Percentiles rank a stretch among this genome's conserved stretches.
phyloP scores from a whole-genome alignment of 2,329 filamentous ascomycete genomes.

The Phialophora verrucosa region DNA sequence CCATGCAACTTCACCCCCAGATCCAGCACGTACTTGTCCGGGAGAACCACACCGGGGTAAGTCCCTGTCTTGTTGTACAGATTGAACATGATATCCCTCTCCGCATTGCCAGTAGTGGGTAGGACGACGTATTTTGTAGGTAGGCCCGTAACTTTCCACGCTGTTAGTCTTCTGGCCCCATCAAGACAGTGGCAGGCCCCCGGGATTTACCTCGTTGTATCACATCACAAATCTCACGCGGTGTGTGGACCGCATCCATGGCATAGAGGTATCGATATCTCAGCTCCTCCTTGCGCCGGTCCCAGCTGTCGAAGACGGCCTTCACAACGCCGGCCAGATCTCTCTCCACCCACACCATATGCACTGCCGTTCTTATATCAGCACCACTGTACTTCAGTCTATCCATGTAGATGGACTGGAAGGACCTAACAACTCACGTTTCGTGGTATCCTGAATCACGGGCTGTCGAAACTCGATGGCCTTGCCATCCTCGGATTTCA shows the following conservation, averaged over 20 bases:
- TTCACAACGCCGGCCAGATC: constrained; percentile 34
- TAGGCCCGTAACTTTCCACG: constrained; percentile 34
- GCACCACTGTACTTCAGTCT: background rate
- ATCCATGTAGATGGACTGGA: background rate
- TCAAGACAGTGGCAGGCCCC: background rate
- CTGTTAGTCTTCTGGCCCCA: background rate
- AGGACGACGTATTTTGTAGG: constrained; percentile 32
- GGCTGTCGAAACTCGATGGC: constrained; percentile 32
- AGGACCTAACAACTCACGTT: constrained; percentile 8
- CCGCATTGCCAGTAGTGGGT: constrained; percentile 37
- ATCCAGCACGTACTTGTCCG: constrained; percentile 35
- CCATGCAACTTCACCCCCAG: constrained; percentile 38
- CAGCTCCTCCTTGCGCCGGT: constrained; percentile 30
- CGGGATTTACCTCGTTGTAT: constrained; percentile 22
- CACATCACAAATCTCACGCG: constrained; percentile 21
- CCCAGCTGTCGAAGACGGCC: constrained; percentile 38
- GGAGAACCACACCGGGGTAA: constrained; percentile 34
- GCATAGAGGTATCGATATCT: constrained; percentile 27
- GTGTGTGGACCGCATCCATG: constrained; percentile 28
- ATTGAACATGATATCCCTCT: constrained; percentile 40
- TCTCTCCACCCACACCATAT: constrained; percentile 36
- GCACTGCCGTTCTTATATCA: constrained; percentile 19
- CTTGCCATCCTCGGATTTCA: constrained; percentile 21
- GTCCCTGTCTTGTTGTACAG: constrained; percentile 39
- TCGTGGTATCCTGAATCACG: constrained; percentile 27